Conservation (phyloP, 805 yeast species). For the Candida michaelii region DNA sequence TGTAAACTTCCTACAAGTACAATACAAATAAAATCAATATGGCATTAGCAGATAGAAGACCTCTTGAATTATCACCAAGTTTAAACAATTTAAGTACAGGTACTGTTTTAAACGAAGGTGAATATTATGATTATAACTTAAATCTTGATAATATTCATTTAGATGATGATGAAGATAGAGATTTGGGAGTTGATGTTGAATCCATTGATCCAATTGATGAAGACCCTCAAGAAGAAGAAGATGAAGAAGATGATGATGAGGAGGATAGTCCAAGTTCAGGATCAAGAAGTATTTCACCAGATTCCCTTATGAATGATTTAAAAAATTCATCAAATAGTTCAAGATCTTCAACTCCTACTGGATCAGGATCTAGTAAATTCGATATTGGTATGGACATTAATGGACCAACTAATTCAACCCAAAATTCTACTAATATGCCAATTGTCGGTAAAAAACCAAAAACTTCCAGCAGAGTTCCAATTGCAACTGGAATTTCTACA, state of each 20-base stretch:
- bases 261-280: constrained; percentile 38
- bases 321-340: constrained; percentile 27
- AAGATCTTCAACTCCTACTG: constrained; percentile 33
- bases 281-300: constrained; percentile 44
- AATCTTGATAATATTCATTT: constrained; percentile 6
- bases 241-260: constrained; percentile 11
- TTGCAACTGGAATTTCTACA: constrained; percentile 73
- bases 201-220: constrained; percentile 5
- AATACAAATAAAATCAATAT: constrained; percentile 24
- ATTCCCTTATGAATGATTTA: constrained; percentile 37
- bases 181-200: constrained; percentile 4
- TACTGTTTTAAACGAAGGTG: constrained; percentile 11
- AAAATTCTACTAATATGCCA: not conserved
- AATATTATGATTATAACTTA: constrained; percentile 6
- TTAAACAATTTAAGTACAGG: constrained; percentile 20
- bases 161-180: constrained; percentile 20
- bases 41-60: constrained; percentile 72
- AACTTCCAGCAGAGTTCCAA: constrained; percentile 45
- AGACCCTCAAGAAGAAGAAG: not conserved
- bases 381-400: constrained; percentile 8
- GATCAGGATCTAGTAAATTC: constrained; percentile 5
- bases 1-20: constrained; percentile 12
- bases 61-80: constrained; percentile 52
- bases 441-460: constrained; percentile 30
- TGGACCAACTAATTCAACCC: not conserved